Conservation (phyloP, 495 filamentous ascomycete genomes). For the Cenococcum geophilum region DNA sequence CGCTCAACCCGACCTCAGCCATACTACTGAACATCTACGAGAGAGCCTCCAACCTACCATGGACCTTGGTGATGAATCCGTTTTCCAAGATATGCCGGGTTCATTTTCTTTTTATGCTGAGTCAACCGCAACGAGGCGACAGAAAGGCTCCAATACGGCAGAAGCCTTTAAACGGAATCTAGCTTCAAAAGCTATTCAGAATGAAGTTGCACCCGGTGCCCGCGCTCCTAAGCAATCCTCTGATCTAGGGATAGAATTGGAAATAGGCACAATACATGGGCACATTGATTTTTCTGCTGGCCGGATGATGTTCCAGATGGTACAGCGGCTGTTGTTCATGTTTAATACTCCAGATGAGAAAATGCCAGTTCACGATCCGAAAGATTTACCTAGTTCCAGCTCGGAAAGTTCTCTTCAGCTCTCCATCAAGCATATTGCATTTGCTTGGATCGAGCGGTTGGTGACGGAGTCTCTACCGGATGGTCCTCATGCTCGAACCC, state of each 20-base stretch:
- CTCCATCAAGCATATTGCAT: conserved; percentile 15
- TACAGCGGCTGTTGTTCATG: conserved; percentile 16
- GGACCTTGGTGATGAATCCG: conserved; percentile 23
- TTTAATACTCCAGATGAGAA: background rate
- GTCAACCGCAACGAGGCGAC: conserved; percentile 16
- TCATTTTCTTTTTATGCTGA: conserved; percentile 39
- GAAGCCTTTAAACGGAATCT: conserved; percentile 3
- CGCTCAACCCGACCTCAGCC: conserved; percentile 5
- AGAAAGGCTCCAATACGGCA: conserved; percentile 12
- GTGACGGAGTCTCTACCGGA: conserved; percentile 14
- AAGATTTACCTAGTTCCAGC: background rate
- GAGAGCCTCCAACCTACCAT: conserved; percentile 13
- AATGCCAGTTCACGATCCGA: background rate
- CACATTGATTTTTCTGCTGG: conserved; percentile 28
- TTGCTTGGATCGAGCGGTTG: conserved; percentile 23
- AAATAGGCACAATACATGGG: conserved; percentile 24
- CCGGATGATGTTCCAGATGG: conserved; percentile 28
- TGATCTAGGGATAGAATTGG: conserved; percentile 12
- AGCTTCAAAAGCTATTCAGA: background rate
- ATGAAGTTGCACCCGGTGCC: background rate
- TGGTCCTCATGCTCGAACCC: background rate
- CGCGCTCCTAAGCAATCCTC: background rate
- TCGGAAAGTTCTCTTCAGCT: conserved; percentile 9
- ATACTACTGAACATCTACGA: conserved; percentile 1
- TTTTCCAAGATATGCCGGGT: conserved; percentile 35